These are phyloP conservation scores for Stephania cephalantha DNA, from an alignment of 164 flowering plant species.

Conservation along the genomic window DNA sequence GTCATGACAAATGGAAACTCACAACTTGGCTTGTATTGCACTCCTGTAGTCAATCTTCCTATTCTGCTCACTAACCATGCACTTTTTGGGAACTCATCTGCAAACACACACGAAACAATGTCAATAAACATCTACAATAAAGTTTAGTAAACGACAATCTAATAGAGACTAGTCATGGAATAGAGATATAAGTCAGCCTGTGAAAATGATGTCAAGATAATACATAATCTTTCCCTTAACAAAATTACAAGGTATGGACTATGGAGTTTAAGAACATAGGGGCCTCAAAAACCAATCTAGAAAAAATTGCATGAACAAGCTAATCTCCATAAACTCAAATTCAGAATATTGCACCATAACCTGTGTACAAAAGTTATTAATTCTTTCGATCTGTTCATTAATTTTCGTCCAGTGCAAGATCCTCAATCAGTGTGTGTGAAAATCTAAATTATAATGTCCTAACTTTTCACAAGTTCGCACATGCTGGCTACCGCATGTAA, in stretches of 20 bases:
- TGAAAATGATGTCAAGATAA: no score
- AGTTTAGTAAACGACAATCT: neutral
- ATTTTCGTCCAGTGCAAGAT: neutral
- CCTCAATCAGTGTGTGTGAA: neutral
- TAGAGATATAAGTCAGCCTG: neutral
- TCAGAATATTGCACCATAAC: neutral
- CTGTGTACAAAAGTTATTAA: neutral
- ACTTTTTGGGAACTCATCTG: conserved; percentile 55
- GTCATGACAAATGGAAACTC: conserved; percentile 23
- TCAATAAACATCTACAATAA: neutral
- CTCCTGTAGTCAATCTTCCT: conserved; percentile 83
- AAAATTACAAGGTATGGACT: neutral
- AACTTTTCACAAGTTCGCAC: neutral
- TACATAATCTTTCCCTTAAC: neutral
- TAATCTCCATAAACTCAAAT: neutral
- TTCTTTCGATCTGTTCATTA: neutral
- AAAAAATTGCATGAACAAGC: neutral
- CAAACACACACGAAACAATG: conserved; percentile 24
- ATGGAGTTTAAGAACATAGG: neutral
- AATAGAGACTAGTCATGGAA: no score
- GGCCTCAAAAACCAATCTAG: neutral
- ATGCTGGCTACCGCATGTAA: neutral
- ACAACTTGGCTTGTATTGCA: conserved; percentile 78
- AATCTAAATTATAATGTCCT: neutral
- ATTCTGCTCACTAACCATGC: conserved; percentile 89